Conservation (phyloP, 148 eudicot species). For the Oxyria digyna region DNA sequence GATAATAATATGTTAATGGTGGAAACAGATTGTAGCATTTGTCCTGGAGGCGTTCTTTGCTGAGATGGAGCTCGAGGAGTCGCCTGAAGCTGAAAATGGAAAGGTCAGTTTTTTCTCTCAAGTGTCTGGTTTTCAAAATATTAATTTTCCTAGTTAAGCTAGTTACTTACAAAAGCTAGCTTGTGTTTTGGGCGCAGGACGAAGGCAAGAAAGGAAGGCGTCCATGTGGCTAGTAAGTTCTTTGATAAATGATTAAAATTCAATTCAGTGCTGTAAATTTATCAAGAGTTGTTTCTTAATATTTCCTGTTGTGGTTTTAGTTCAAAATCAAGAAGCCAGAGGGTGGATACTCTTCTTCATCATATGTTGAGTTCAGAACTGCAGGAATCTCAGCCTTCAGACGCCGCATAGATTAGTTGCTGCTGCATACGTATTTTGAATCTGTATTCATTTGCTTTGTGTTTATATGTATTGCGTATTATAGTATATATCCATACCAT, state of each 20-base stretch:
- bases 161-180: background rate
- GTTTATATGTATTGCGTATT: background rate
- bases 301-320: conserved; percentile 43
- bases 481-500: background rate
- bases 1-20: conserved; percentile 10
- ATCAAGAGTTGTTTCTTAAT: background rate
- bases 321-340: conserved; percentile 56
- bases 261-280: too few species aligned
- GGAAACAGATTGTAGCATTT: conserved; percentile 74
- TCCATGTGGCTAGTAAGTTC: conserved; percentile 45
- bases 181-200: conserved; percentile 24
- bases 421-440: background rate
- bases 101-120: conserved; percentile 30
- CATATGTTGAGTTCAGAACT: conserved; percentile 75
- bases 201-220: conserved; percentile 24
- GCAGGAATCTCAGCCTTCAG: conserved; percentile 22
- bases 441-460: background rate
- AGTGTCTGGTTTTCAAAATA: background rate
- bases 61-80: conserved; percentile 72
- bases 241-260: background rate
- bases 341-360: conserved; percentile 76
- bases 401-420: conserved; percentile 12
- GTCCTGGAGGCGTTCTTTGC: conserved; percentile 97
- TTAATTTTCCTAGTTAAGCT: background rate
- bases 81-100: conserved; percentile 25